Base-by-base conservation (phyloP, 768 basidiomycete genomes). In the Cystobasidium ongulense region DNA sequence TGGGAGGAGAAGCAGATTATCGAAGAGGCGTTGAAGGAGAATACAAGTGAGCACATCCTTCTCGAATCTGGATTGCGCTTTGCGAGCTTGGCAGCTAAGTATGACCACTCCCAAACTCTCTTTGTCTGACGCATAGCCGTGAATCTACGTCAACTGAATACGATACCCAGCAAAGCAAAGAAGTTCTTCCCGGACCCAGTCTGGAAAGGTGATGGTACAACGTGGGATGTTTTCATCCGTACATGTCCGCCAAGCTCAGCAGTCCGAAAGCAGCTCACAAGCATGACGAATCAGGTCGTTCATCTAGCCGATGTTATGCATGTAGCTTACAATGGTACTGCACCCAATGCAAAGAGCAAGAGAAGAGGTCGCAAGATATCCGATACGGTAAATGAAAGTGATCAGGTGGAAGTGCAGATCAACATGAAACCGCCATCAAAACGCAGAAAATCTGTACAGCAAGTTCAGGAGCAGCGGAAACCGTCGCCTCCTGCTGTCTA, bases 1-100 rank as follows among this genome's bases (percentile, higher is more conserved):
- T 73, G 68, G 68, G 68, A 71, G 41, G 68, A 71, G 54, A 71
- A 59, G 68, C 53, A 57, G 29, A 54, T 71, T 21, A 57, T 71
- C 25, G 15, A 71, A 25, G 5, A 71, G 43, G 68, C 68, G 13
- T 43, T 71, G 29, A 43, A 31, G 27, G 43, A 18, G 4, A 71
- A 71, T 31, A 59, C 50, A 2, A 71, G 68, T 71, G 53, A 71
- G 68, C n/a, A 11, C 33, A 3, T 33, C 35, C 36, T 2, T 7
- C 31, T 5, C 27, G 17, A 15, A 13, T 38, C 7, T 33, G 31
- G 54, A 57, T 7, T 31, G n/a, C n/a, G n/a, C n/a, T n/a, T n/a
- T n/a, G n/a, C n/a, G n/a, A n/a, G n/a, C n/a, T n/a, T n/a, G n/a
- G n/a, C n/a, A n/a, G n/a, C n/a, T n/a, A n/a, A n/a, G n/a, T n/a